These are phyloP conservation scores for Cercospora sesami DNA, from an alignment of 2,329 filamentous ascomycete genomes.

Conservation along the genomic window DNA sequence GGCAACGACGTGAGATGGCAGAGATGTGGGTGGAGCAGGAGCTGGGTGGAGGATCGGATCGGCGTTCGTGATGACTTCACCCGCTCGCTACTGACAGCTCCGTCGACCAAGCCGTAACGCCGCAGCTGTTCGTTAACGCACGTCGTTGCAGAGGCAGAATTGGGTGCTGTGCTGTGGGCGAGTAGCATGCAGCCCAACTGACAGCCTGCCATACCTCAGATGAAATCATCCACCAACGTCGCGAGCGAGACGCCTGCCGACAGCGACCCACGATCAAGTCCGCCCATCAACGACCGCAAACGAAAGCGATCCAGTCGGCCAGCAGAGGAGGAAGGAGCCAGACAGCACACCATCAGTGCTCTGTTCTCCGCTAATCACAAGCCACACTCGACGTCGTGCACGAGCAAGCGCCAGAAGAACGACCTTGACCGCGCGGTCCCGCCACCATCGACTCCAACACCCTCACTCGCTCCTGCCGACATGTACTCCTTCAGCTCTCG, in stretches of 20 bases:
- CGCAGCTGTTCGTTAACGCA: not conserved
- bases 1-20: not conserved
- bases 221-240: conserved; percentile 26
- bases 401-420: conserved; percentile 45
- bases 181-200: conserved; percentile 3
- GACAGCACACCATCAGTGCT: conserved; percentile 49
- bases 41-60: not conserved
- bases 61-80: conserved; percentile 10
- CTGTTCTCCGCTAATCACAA: conserved; percentile 44
- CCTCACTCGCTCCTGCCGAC: conserved; percentile 42
- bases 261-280: conserved; percentile 29
- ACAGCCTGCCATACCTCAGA: conserved; percentile 22
- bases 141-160: not conserved
- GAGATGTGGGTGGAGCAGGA: not conserved
- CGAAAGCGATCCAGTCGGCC: conserved; percentile 10
- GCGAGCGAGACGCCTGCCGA: conserved; percentile 26
- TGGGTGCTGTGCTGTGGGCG: not conserved
- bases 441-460: conserved; percentile 26
- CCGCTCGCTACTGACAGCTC: conserved; percentile 4
- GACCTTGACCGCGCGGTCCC: conserved; percentile 23
- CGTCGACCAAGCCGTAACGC: not conserved
- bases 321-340: conserved; percentile 24
- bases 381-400: conserved; percentile 13
- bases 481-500: conserved; percentile 56
- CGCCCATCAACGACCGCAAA: conserved; percentile 10